Percentiles rank a stretch among this genome's conserved stretches.
These are phyloP conservation scores for Malus hybrid DNA, from an alignment of 331 rosid genomes.

Conservation along the genomic window DNA sequence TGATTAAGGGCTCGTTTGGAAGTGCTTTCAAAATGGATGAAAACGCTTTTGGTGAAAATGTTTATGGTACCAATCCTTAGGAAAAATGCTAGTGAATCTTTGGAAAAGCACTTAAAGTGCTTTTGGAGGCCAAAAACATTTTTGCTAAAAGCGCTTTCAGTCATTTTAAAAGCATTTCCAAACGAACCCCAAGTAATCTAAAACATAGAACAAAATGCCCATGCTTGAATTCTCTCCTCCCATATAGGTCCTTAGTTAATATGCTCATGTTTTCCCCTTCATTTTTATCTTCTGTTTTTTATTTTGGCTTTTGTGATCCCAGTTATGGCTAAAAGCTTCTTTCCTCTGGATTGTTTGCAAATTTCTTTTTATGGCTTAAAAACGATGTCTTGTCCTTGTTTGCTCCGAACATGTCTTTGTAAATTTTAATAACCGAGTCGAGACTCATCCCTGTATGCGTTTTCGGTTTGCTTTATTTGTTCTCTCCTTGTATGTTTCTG, in stretches of 20 bases:
- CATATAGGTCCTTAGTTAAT: background rate
- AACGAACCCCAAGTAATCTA: background rate
- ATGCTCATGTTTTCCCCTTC: background rate
- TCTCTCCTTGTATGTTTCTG: no score
- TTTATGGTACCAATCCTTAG: no score
- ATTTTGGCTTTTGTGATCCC: background rate
- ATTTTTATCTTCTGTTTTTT: background rate
- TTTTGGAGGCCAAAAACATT: no score
- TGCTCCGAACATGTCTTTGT: background rate
- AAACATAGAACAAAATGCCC: background rate
- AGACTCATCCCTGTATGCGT: background rate
- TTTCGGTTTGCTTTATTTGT: background rate
- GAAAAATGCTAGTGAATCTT: no score
- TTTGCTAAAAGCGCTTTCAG: no score
- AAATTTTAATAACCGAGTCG: background rate
- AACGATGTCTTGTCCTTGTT: background rate
- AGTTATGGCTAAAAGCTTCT: background rate
- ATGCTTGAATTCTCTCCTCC: background rate
- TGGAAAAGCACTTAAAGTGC: no score
- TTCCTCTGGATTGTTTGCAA: background rate
- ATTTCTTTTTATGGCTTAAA: background rate
- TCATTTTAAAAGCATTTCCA: no score
- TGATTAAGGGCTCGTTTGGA: no score
- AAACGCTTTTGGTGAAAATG: no score
- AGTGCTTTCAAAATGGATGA: no score